These are phyloP conservation scores for Candida pseudofarinosa DNA, from an alignment of 805 yeast genomes.

Conservation along the genomic window DNA sequence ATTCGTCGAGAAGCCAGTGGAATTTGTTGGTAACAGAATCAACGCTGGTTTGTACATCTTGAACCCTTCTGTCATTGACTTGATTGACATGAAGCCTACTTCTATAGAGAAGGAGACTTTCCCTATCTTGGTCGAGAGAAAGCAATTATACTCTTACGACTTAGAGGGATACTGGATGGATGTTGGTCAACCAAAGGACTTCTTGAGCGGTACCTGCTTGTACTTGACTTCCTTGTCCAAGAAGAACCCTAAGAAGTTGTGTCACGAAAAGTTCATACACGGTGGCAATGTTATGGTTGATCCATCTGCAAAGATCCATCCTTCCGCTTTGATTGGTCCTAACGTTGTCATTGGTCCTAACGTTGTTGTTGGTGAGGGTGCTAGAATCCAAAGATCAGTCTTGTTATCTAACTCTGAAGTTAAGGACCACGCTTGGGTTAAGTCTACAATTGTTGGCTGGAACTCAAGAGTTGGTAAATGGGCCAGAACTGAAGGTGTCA, in stretches of 20 bases:
- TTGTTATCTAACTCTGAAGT: conserved; percentile 85
- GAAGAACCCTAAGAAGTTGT: conserved; percentile 69
- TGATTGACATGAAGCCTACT: conserved; percentile 97
- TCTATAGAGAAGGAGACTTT: conserved; percentile 99
- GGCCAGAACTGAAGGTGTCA: conserved; percentile 97
- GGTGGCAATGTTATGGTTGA: conserved; percentile 93
- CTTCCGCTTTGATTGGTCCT: conserved; percentile 95
- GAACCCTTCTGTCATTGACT: conserved; percentile 95
- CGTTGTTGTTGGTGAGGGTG: conserved; percentile 95
- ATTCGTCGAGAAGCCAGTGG: conserved; percentile 98
- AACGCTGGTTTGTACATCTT: conserved; percentile 98
- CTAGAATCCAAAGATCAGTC: conserved; percentile 94
- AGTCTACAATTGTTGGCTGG: conserved; percentile 99
- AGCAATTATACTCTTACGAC: conserved; percentile 88
- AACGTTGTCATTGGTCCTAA: conserved; percentile 97
- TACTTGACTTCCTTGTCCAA: conserved; percentile 84
- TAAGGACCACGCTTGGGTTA: conserved; percentile 97
- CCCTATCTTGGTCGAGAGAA: conserved; percentile 91
- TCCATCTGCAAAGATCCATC: conserved; percentile 90
- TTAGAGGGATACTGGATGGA: conserved; percentile 99
- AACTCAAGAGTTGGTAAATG: conserved; percentile 96
- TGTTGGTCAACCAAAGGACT: conserved; percentile 99
- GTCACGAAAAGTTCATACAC: conserved; percentile 67
- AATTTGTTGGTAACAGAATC: conserved; percentile 99
- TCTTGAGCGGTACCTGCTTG: conserved; percentile 90